These are phyloP conservation scores for Diaporthe vexans DNA, from an alignment of 2,329 filamentous ascomycete species.

Conservation along the genomic window DNA sequence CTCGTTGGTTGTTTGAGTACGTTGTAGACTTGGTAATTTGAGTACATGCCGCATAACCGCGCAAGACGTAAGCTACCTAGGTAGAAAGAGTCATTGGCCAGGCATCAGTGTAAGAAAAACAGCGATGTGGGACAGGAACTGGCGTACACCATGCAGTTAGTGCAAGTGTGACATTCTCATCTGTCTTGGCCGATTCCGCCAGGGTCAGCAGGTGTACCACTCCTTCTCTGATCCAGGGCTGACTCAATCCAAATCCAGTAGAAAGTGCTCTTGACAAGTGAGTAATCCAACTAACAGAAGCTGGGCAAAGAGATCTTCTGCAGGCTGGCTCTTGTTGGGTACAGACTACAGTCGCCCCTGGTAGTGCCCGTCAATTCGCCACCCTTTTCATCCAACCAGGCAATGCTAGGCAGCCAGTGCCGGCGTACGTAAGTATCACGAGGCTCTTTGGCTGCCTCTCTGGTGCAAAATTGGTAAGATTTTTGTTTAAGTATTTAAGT, in stretches of 20 bases:
- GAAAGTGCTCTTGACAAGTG: not conserved
- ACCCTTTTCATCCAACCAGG: not conserved
- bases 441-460: not conserved
- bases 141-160: not conserved
- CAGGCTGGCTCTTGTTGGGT: not conserved
- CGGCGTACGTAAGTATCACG: not conserved
- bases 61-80: too few relatives aligned
- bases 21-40: too few relatives aligned
- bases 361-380: not conserved
- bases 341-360: too few relatives aligned
- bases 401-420: not conserved
- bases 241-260: not conserved
- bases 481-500: not conserved
- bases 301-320: not conserved
- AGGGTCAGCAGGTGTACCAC: not conserved
- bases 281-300: not conserved
- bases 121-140: not conserved
- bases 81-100: not conserved
- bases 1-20: too few relatives aligned
- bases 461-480: not conserved
- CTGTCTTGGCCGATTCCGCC: not conserved
- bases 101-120: not conserved
- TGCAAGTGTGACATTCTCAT: not conserved
- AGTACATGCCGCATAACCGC: too few relatives aligned
- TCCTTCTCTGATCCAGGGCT: not conserved